These are phyloP conservation scores for Alternaria rosae DNA, from an alignment of 2,329 filamentous ascomycete genomes.

Conservation along the genomic window DNA sequence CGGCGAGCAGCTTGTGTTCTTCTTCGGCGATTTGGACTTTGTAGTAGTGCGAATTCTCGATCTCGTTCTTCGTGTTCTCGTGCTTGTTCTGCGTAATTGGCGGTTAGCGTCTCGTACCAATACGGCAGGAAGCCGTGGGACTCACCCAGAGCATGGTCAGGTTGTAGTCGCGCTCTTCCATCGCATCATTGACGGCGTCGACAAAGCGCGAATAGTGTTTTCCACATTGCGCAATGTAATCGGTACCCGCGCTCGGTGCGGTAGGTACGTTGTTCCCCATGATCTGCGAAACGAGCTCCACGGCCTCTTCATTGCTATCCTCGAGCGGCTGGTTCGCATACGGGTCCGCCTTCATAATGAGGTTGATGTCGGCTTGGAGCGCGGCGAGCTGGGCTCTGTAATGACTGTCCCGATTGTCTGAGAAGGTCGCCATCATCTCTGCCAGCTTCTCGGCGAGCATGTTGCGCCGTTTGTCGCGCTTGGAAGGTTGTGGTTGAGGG, in stretches of 20 bases:
- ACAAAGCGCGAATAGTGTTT: conserved; percentile 86
- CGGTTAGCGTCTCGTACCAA: conserved; percentile 20
- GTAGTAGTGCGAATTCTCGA: conserved; percentile 65
- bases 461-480: conserved; percentile 89
- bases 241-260: conserved; percentile 69
- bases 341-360: conserved; percentile 85
- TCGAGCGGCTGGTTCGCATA: conserved; percentile 75
- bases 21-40: conserved; percentile 68
- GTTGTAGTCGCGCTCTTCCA: conserved; percentile 86
- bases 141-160: conserved; percentile 82
- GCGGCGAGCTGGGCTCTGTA: conserved; percentile 91
- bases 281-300: conserved; percentile 62
- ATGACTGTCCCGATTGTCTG: conserved; percentile 79
- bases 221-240: conserved; percentile 70
- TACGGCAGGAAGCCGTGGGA: neutral
- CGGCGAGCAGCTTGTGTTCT: conserved; percentile 66
- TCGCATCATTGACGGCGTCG: conserved; percentile 82
- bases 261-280: conserved; percentile 52
- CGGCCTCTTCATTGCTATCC: conserved; percentile 70
- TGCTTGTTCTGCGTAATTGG: conserved; percentile 61
- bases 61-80: conserved; percentile 62
- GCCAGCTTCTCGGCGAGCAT: conserved; percentile 80
- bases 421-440: conserved; percentile 78
- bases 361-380: conserved; percentile 87
- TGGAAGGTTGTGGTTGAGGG: conserved; percentile 67